These are phyloP conservation scores for Trypanosoma platydactyli DNA, from an alignment of 208 protist genomes.

Conservation along the genomic window DNA sequence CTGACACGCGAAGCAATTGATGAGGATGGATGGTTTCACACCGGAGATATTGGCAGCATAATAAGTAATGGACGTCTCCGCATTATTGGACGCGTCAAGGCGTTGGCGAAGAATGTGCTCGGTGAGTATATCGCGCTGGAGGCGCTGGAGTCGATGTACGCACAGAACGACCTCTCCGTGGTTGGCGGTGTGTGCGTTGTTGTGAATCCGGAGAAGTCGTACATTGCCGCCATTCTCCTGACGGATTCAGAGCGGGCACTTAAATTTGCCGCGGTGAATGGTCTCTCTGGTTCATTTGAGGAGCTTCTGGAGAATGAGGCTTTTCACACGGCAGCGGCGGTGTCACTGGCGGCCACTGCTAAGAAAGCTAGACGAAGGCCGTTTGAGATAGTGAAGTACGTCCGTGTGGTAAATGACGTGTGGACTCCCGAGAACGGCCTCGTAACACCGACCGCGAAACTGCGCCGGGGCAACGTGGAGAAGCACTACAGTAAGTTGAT, in stretches of 20 bases:
- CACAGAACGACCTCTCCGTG: constrained; percentile 43
- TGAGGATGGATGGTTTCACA: constrained; percentile 85
- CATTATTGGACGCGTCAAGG: constrained; percentile 90
- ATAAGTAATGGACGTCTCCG: constrained; percentile 39
- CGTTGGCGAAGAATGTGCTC: constrained; percentile 87
- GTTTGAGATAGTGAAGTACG: constrained; percentile 64
- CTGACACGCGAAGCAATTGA: constrained; percentile 79
- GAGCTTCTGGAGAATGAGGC: constrained; percentile 31
- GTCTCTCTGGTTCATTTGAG: too few species aligned
- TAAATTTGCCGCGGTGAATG: too few species aligned
- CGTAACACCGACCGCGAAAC: constrained; percentile 76
- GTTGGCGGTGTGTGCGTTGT: constrained; percentile 73
- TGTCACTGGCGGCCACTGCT: constrained; percentile 38
- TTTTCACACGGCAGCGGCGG: constrained; percentile 41
- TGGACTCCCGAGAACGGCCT: constrained; percentile 88
- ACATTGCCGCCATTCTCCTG: constrained; percentile 18
- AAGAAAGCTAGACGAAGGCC: constrained; percentile 53
- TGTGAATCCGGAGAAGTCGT: constrained; percentile 53
- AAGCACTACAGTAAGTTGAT: constrained; percentile 65
- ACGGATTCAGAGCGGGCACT: too few species aligned
- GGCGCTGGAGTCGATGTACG: constrained; percentile 72
- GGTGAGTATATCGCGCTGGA: constrained; percentile 94
- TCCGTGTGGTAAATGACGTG: constrained; percentile 65
- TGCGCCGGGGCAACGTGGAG: constrained; percentile 67
- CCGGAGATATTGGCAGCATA: constrained; percentile 84